phyloP scores from a whole-genome alignment of 75 land plant genomes.

The Cupressus sempervirens region DNA sequence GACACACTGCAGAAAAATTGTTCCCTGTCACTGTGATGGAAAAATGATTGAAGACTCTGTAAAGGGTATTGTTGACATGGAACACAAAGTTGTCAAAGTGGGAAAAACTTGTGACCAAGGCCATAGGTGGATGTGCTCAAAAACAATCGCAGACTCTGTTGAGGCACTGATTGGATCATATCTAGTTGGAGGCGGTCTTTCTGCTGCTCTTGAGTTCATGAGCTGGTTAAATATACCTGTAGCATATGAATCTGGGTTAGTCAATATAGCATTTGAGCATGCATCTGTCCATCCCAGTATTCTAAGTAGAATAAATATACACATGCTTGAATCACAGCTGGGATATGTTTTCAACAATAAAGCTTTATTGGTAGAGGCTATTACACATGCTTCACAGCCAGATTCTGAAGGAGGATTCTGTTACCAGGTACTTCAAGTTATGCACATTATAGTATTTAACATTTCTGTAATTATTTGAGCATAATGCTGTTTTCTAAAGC shows the following conservation, averaged over 20 bases:
- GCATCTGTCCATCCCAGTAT: conserved; percentile 34
- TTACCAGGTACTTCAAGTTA: conserved; percentile 64
- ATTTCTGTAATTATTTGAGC: not conserved
- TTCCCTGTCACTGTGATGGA: conserved; percentile 59
- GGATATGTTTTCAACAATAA: conserved; percentile 61
- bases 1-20: conserved; percentile 38
- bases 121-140: conserved; percentile 96
- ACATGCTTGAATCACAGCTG: conserved; percentile 55
- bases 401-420: conserved; percentile 53
- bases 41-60: conserved; percentile 41
- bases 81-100: conserved; percentile 31
- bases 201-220: conserved; percentile 68
- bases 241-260: conserved; percentile 36
- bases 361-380: conserved; percentile 76
- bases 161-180: conserved; percentile 95
- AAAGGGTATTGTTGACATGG: conserved; percentile 14
- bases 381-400: conserved; percentile 79
- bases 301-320: conserved; percentile 37
- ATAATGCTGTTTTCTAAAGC: not conserved
- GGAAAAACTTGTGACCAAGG: conserved; percentile 80
- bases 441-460: not conserved
- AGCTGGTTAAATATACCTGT: conserved; percentile 73
- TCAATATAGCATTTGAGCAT: conserved; percentile 28
- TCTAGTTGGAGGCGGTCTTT: conserved; percentile 54
- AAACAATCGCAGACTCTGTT: conserved; percentile 86